Conservation (phyloP, 371 early-diverging fungal genomes). For the Coemansia sp. region DNA sequence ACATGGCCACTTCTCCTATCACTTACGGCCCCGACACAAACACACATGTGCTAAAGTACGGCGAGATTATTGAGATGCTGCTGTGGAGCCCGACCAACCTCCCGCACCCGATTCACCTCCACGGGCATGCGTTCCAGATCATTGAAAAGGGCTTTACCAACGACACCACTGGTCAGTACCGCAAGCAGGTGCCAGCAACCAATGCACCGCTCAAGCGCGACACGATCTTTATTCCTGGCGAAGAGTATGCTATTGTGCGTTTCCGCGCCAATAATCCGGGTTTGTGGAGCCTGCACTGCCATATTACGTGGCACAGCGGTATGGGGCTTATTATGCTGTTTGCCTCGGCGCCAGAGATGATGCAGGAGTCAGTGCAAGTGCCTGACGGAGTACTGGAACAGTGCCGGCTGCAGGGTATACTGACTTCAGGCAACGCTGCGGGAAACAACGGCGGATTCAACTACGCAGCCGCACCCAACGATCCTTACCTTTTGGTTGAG, state of each 20-base stretch:
- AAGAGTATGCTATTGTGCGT: conserved; percentile 60
- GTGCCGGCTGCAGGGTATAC: conserved; percentile 59
- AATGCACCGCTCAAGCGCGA: conserved; percentile 3
- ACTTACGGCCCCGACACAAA: conserved; percentile 63
- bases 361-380: conserved; percentile 9
- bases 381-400: conserved; percentile 42
- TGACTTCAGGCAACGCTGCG: conserved; percentile 64
- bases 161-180: conserved; percentile 7
- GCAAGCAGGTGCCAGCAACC: conserved; percentile 19
- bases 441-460: conserved; percentile 59
- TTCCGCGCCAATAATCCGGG: conserved; percentile 76
- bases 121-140: conserved; percentile 79
- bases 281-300: conserved; percentile 77
- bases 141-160: conserved; percentile 54
- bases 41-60: conserved; percentile 50
- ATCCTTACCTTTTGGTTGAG: conserved; percentile 1
- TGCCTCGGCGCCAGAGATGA: conserved; percentile 65
- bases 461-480: conserved; percentile 27
- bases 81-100: conserved; percentile 67
- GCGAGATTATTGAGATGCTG: conserved; percentile 59
- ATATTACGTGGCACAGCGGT: conserved; percentile 72
- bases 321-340: conserved; percentile 62
- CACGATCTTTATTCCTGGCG: conserved; percentile 52
- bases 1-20: conserved; percentile 53
- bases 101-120: conserved; percentile 75